Evolutionary conservation across 2,329 filamentous ascomycete species (phyloP), one percentile per base, ranked within the genome.

Genomic region (Hypoxylon sp.): DNA sequence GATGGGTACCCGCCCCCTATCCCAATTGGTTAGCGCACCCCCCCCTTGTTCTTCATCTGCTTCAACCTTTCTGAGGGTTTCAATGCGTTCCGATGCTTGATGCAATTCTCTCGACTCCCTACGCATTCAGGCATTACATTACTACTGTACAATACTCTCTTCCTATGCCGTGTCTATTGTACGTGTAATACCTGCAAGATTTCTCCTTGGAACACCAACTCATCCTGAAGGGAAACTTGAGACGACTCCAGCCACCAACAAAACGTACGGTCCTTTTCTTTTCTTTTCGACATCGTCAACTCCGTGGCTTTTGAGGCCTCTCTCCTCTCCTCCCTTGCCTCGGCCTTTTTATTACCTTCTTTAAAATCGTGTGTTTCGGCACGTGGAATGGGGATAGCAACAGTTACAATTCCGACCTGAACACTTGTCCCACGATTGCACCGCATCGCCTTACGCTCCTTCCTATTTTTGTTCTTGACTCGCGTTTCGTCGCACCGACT

Each of bases 1-100:
- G 60, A 64, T 56, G 22, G 22, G 56, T 58, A 59, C 48, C 66
- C 63, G 22, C 65, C 66, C 66, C 64, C 59, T 70, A 26, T 70
- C 64, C 64, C 64, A 51, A 68, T 65, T 68, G 68, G 68, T 55
- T 41, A 53, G 56, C 34, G 24, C 24, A 46, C 39, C 13, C 30
- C 53, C 53, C 60, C 62, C 59, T 22, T 55, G 39, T 49, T 30
- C 56, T 64, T 50, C 57, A 46, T 41, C 56, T 68, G 63, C 58
- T 60, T 56, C 61, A 61, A 65, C 62, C 62, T 46, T 56, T 53
- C 44, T 22, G 48, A 48, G 55, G 55, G 60, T 66, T 68, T 68
- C 62, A 51, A 51, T 64, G 55, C 53, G 53, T 55, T 57, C 56
- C 56, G 56, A 54, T 57, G 24, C 39, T 64, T 32, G 48, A 57